Percentiles rank a stretch among this genome's conserved stretches.
These are phyloP conservation scores for Neonectria coccinea DNA, from an alignment of 2,329 filamentous ascomycete genomes.

Conservation along the genomic window DNA sequence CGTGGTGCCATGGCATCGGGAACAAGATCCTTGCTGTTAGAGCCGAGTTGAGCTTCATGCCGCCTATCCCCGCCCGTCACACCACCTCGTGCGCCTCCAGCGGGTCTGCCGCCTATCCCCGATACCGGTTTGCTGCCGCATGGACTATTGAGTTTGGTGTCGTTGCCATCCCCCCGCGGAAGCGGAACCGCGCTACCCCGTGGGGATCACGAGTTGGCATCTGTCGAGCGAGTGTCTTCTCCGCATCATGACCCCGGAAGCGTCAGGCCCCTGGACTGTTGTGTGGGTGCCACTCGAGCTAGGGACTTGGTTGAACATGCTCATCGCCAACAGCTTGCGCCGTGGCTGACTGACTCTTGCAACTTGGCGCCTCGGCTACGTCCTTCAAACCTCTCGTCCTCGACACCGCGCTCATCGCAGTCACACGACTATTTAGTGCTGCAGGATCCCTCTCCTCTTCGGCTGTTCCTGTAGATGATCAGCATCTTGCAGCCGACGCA, in stretches of 20 bases:
- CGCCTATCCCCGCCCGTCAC: slow-evolving; percentile 19
- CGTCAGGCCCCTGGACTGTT: not conserved
- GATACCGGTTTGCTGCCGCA: not conserved
- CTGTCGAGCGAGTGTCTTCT: slow-evolving; percentile 5
- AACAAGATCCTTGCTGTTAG: slow-evolving; percentile 3
- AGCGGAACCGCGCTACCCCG: slow-evolving; percentile 19
- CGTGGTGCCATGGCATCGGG: slow-evolving; percentile 10
- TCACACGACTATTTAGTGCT: slow-evolving; percentile 24
- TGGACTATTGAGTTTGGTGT: not conserved
- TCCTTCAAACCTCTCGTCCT: not conserved
- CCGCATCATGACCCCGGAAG: slow-evolving; percentile 11
- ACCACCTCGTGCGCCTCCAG: not conserved
- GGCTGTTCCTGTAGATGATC: slow-evolving; percentile 19
- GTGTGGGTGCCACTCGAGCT: slow-evolving; percentile 2
- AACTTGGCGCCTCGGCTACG: slow-evolving; percentile 3
- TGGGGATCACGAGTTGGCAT: slow-evolving; percentile 9
- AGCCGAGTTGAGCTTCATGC: slow-evolving; percentile 5
- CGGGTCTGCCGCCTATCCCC: slow-evolving; percentile 29
- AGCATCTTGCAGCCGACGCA: slow-evolving; percentile 7
- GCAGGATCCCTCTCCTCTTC: slow-evolving; percentile 18
- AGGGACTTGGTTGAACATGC: not conserved
- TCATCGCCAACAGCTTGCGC: not conserved
- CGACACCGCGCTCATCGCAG: not conserved
- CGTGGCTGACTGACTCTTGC: not conserved
- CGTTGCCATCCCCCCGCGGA: not conserved